Percentiles rank a stretch among this genome's conserved stretches.
Conservation (phyloP, 768 basidiomycete species). For the Boletellus ananas region DNA sequence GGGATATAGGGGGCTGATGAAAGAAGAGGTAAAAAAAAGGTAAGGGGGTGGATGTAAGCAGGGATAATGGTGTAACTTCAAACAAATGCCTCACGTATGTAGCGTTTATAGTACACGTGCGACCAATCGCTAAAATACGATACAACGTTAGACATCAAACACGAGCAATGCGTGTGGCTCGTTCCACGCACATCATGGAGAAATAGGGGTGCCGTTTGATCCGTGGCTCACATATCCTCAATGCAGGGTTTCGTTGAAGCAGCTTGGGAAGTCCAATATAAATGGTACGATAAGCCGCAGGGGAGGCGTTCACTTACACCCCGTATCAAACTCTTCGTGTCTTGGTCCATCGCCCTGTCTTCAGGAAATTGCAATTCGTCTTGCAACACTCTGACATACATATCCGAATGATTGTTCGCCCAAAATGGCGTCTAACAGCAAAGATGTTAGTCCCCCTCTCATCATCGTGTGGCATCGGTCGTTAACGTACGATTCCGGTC, state of each 20-base stretch:
- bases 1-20: constrained; percentile 84
- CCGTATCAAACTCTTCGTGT: constrained; percentile 92
- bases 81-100: constrained; percentile 65
- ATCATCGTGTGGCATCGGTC: constrained; percentile 5
- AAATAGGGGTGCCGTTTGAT: constrained; percentile 96
- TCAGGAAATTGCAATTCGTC: constrained; percentile 89
- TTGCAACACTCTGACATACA: constrained; percentile 91
- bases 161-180: constrained; percentile 3
- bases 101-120: constrained; percentile 91
- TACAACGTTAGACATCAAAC: constrained; percentile 13
- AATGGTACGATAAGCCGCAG: not conserved
- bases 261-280: constrained; percentile 46
- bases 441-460: constrained; percentile 14
- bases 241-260: constrained; percentile 86
- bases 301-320: constrained; percentile 57
- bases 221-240: constrained; percentile 88
- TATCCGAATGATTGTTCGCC: constrained; percentile 90
- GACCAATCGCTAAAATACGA: constrained; percentile 72
- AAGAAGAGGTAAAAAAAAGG: constrained; percentile 4
- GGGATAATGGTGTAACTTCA: constrained; percentile 2
- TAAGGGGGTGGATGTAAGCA: constrained; percentile 10
- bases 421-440: constrained; percentile 77
- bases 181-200: constrained; percentile 73
- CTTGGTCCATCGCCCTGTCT: constrained; percentile 87
- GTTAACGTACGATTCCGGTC: constrained; percentile 73